Conservation (phyloP, 164 flowering plant genomes). For the Aristolochia californica region DNA sequence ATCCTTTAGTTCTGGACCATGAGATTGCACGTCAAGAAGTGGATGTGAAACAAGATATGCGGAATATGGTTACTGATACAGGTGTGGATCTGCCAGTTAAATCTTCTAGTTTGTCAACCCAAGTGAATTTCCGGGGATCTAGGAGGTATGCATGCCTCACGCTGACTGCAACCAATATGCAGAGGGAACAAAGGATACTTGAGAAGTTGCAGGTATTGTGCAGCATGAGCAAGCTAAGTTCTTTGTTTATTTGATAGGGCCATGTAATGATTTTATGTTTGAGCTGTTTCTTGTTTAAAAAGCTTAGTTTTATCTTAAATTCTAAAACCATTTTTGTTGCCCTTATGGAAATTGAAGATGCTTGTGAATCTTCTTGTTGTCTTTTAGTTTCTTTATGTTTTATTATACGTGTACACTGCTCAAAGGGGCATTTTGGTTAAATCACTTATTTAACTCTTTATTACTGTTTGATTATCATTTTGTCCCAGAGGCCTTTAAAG, state of each 20-base stretch:
- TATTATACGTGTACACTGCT: no score
- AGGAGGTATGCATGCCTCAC: conserved; percentile 36
- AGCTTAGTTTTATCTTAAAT: no score
- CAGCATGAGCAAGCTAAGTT: neutral
- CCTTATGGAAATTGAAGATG: no score
- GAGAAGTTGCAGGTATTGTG: conserved; percentile 46
- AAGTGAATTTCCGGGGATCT: conserved; percentile 21
- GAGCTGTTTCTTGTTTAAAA: no score
- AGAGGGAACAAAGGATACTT: conserved; percentile 55
- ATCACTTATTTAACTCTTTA: no score
- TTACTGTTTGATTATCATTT: no score
- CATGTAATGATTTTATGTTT: neutral
- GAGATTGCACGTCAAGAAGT: conserved; percentile 12
- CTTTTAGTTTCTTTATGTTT: no score
- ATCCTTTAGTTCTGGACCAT: conserved; percentile 11
- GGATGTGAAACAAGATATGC: conserved; percentile 19
- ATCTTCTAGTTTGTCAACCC: conserved; percentile 11
- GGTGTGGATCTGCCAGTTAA: conserved; percentile 17
- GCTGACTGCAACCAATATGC: conserved; percentile 23
- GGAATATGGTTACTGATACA: conserved; percentile 10
- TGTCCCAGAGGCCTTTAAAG: no score
- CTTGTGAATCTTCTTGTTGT: no score
- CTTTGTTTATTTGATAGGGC: neutral
- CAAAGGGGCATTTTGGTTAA: no score
- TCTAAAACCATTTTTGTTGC: no score